Evolutionary conservation across 148 eudicot genomes (phyloP), one percentile per base, ranked within the genome.

Genomic region (Rhododendron simsii): DNA sequence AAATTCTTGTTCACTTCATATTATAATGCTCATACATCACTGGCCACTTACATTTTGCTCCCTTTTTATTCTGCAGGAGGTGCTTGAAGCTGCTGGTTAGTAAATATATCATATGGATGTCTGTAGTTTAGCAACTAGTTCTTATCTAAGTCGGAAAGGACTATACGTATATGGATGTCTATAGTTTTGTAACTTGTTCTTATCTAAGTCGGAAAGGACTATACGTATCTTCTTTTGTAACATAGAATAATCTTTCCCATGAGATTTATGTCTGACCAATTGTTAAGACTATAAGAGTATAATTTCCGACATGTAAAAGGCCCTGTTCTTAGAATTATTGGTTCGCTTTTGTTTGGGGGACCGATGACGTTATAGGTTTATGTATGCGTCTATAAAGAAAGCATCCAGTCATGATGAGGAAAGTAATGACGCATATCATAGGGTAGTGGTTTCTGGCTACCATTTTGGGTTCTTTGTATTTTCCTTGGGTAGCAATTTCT

Each of bases 51-150:
- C 47, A 44, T 16, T 75, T 84, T 79, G 65, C 71, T 51, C 73
- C 48, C 84, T 37, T 48, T 23, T 20, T 85, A 30, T 71, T 87
- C 45, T 88, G 88, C 91, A 87, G 91, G 89, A 80, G 83, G 51
- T 47, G 82, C 85, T 75, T 80, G 53, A 51, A 88, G 78, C 82
- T 75, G 81, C 83, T 59, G 91, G 91, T 89, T 83, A 89, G 91
- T 87, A 80, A 47, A 15, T 81, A 4, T 74, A 30, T 80, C 63
- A 53, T 53, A 57, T 51, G 2, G 67, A 13, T 47, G 30, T 21
- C 73, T 71, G 16, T 83, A 69, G 13, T 47, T 83, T 30, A 23
- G 21, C 23, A 65, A 10, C 76, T 67, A 41, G 35, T 41, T 79
- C 45, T n/a, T 57, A 28, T 20, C 20, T 8, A 63, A 26, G 13